These are phyloP conservation scores for Ogataea neopini DNA, from an alignment of 805 yeast species.

Conservation along the genomic window DNA sequence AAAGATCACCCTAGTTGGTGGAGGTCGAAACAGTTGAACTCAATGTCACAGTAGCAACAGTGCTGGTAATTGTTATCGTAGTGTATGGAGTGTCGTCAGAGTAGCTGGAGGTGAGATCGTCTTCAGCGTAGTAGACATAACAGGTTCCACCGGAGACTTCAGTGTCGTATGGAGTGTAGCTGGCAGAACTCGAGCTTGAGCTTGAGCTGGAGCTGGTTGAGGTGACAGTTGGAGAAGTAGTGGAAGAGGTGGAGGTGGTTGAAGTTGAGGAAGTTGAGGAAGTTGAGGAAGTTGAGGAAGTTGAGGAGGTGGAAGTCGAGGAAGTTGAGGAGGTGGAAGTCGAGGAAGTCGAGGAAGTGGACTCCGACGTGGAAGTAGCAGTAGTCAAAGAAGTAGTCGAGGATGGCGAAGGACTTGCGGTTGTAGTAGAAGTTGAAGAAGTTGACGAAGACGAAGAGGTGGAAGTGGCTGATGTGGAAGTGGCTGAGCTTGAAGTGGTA, in stretches of 20 bases:
- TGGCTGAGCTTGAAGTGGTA: not conserved
- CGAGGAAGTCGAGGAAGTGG: conserved; percentile 18
- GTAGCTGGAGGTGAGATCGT: conserved; percentile 26
- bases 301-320: too few relatives aligned
- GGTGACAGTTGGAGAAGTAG: conserved; percentile 10
- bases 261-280: conserved; percentile 12
- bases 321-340: conserved; percentile 18
- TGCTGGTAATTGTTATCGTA: conserved; percentile 35
- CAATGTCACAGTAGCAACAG: conserved; percentile 38
- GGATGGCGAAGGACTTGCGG: conserved; percentile 14
- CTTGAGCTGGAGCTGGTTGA: conserved; percentile 5
- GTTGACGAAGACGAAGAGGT: conserved; percentile 11
- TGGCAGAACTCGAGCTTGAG: conserved; percentile 9
- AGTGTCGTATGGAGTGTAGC: conserved; percentile 35
- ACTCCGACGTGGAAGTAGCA: conserved; percentile 14
- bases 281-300: conserved; percentile 24
- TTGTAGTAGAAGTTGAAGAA: conserved; percentile 12
- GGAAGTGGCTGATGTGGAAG: not conserved
- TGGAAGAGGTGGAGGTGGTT: conserved; percentile 10
- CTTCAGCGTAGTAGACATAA: conserved; percentile 39
- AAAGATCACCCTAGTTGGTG: too few relatives aligned
- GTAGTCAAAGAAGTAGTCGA: conserved; percentile 12
- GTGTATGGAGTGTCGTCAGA: conserved; percentile 33
- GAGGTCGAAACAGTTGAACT: conserved; percentile 11
- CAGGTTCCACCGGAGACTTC: conserved; percentile 35